These are phyloP conservation scores for Leccinum fallax DNA, from an alignment of 1,284 basidiomycete genomes.

Conservation along the genomic window DNA sequence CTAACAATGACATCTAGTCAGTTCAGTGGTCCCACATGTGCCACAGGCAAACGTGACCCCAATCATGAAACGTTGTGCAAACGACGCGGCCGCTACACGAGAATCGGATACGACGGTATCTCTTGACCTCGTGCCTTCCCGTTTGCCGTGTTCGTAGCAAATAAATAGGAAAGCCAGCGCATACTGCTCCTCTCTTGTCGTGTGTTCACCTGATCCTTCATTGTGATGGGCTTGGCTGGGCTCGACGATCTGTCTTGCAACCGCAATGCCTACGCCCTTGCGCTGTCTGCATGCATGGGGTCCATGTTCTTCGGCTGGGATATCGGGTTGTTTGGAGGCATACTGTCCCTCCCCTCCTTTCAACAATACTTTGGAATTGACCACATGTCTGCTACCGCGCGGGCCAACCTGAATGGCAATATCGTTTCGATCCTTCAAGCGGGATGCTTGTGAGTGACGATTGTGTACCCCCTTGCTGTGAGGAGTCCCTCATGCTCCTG, in stretches of 20 bases:
- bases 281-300: conserved; percentile 48
- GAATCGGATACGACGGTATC: too few relatives aligned
- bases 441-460: conserved; percentile 55
- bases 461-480: neutral
- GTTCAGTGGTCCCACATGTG: neutral
- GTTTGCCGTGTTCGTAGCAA: too few relatives aligned
- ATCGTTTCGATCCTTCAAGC: conserved; percentile 62
- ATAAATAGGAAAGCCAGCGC: neutral
- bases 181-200: neutral
- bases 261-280: conserved; percentile 49
- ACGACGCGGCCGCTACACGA: too few relatives aligned
- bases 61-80: neutral
- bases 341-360: conserved; percentile 48
- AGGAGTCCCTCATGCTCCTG: conserved; percentile 1
- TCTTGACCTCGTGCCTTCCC: too few relatives aligned
- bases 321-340: conserved; percentile 51
- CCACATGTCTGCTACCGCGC: conserved; percentile 36
- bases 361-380: conserved; percentile 48
- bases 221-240: conserved; percentile 25
- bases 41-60: neutral
- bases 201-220: conserved; percentile 2
- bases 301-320: conserved; percentile 45
- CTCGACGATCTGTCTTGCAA: conserved; percentile 35
- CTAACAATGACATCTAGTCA: neutral
- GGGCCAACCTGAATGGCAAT: conserved; percentile 50